Conservation (phyloP, 2,329 filamentous ascomycete genomes). For the Fusarium metavorans region DNA sequence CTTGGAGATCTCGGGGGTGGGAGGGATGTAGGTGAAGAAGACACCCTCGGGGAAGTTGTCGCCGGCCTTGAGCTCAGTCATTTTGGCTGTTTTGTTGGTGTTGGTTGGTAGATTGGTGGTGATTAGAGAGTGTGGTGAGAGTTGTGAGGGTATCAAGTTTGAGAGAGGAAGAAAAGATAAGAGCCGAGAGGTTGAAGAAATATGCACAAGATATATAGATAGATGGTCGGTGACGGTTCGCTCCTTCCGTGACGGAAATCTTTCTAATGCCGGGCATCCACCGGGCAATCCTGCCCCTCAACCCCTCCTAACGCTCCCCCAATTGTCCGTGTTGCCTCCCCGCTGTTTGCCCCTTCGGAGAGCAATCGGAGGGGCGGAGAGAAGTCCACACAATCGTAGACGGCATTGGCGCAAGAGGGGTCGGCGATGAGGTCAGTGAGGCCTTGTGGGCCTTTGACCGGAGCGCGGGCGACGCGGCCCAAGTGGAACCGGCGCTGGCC, state of each 20-base stretch:
- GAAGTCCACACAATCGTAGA: constrained; percentile 34
- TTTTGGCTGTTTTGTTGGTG: constrained; percentile 41
- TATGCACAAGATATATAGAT: constrained; percentile 25
- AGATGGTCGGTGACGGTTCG: constrained; percentile 3
- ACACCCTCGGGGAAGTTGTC: constrained; percentile 86
- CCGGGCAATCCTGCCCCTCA: not conserved
- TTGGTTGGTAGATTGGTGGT: constrained; percentile 2
- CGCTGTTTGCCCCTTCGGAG: constrained; percentile 33
- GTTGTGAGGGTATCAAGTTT: constrained; percentile 5
- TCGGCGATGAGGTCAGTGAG: constrained; percentile 43
- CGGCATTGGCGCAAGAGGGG: constrained; percentile 36
- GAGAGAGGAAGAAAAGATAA: constrained; percentile 9
- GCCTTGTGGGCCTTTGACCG: constrained; percentile 35
- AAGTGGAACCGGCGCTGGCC: constrained; percentile 38
- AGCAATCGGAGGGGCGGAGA: constrained; percentile 37
- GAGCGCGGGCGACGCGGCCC: constrained; percentile 34
- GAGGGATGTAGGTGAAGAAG: constrained; percentile 86
- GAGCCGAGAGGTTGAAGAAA: constrained; percentile 9
- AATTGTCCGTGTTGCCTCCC: constrained; percentile 10
- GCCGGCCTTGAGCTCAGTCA: constrained; percentile 80
- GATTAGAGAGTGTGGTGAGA: constrained; percentile 7
- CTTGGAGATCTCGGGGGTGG: constrained; percentile 74
- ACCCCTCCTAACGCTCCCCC: constrained; percentile 10
- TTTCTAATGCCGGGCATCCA: constrained; percentile 14
- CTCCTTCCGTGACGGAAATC: constrained; percentile 9